Conservation (phyloP, 179 eudicot genomes). For the Spergularia azorica region DNA sequence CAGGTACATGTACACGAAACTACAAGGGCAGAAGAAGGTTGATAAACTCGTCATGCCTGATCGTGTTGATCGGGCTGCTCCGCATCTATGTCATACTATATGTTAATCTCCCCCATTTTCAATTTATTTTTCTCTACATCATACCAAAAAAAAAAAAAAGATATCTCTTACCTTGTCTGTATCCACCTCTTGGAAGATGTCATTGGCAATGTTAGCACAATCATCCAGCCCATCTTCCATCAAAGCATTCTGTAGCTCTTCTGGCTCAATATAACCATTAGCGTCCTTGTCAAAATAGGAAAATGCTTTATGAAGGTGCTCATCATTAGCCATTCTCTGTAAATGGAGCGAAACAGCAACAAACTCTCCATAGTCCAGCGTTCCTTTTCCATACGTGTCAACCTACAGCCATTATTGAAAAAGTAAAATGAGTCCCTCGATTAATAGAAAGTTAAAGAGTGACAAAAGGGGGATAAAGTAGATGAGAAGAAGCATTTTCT, state of each 20-base stretch:
- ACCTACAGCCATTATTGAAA: conserved; percentile 36
- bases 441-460: background rate
- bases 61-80: too few relatives aligned
- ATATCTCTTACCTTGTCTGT: conserved; percentile 64
- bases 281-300: conserved; percentile 82
- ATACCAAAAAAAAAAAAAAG: background rate
- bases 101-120: too few relatives aligned
- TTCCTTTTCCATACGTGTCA: conserved; percentile 60
- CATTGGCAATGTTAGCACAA: conserved; percentile 66
- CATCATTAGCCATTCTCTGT: conserved; percentile 83
- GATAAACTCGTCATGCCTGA: background rate
- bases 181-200: conserved; percentile 90
- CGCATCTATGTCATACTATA: too few relatives aligned
- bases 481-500: background rate
- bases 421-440: background rate
- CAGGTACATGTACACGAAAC: background rate
- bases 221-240: conserved; percentile 83
- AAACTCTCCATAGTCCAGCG: conserved; percentile 82
- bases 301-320: conserved; percentile 87
- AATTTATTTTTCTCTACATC: too few relatives aligned
- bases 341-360: conserved; percentile 81
- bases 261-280: conserved; percentile 80
- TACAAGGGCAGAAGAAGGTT: background rate
- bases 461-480: background rate
- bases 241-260: conserved; percentile 77